Conservation (phyloP, 2,329 filamentous ascomycete genomes). For the Stagonosporopsis rhizophila region DNA sequence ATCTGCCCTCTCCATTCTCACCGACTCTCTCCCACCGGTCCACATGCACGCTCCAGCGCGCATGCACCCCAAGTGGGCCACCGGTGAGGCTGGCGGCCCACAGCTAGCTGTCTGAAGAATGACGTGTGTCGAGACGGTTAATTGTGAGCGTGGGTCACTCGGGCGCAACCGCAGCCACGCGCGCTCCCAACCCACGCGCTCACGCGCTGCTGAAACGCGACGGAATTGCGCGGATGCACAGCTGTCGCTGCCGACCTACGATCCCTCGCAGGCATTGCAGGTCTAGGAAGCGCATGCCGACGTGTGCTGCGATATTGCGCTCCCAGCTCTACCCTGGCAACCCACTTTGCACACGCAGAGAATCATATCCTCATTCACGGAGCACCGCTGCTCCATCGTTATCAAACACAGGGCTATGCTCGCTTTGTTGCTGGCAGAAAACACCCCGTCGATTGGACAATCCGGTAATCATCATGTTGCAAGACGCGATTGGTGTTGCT, state of each 20-base stretch:
- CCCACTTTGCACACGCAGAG: background rate
- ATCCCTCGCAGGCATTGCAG: background rate
- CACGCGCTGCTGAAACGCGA: conserved; percentile 1
- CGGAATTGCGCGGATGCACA: conserved; percentile 2
- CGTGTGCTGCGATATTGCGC: conserved; percentile 6
- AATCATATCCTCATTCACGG: background rate
- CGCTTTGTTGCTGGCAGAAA: conserved; percentile 38
- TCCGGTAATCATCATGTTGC: background rate
- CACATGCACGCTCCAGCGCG: conserved; percentile 21
- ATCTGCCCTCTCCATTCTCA: conserved; percentile 20
- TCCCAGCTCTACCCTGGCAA: background rate
- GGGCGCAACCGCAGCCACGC: conserved; percentile 15
- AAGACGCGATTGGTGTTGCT: background rate
- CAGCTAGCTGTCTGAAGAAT: conserved; percentile 3
- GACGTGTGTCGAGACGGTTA: background rate
- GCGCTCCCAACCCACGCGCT: background rate
- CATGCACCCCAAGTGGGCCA: conserved; percentile 24
- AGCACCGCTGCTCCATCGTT: background rate
- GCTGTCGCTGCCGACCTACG: background rate
- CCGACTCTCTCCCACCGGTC: conserved; percentile 33
- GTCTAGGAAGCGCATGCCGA: background rate
- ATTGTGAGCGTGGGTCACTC: conserved; percentile 1
- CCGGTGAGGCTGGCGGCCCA: conserved; percentile 39
- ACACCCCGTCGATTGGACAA: conserved; percentile 27
- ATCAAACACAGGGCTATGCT: conserved; percentile 33